Evolutionary conservation across 2,329 filamentous ascomycete species (phyloP).

Genomic region (Ilyonectria destructans): DNA sequence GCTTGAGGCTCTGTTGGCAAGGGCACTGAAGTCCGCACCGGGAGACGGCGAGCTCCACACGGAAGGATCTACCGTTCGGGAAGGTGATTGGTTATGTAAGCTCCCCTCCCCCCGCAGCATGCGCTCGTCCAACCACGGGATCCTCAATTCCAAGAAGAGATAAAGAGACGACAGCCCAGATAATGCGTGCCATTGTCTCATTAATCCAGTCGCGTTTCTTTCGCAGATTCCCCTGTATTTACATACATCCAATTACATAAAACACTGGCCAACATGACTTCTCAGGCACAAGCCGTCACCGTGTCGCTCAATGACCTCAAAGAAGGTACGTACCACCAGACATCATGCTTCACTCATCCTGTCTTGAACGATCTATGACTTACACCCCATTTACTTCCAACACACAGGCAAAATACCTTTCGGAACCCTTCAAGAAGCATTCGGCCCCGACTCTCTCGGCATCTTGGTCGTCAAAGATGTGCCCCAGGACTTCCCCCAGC

Average conservation of each 20-base stretch:
- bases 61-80: slow-evolving; percentile 25
- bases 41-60: slow-evolving; percentile 55
- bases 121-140: slow-evolving; percentile 15
- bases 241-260: background rate
- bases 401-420: slow-evolving; percentile 76
- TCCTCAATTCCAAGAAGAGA: slow-evolving; percentile 14
- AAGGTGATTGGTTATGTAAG: slow-evolving; percentile 49
- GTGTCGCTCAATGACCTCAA: slow-evolving; percentile 75
- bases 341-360: slow-evolving; percentile 16
- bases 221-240: background rate
- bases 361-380: slow-evolving; percentile 31
- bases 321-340: slow-evolving; percentile 62
- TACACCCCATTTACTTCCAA: slow-evolving; percentile 11
- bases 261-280: slow-evolving; percentile 56
- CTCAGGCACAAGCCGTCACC: slow-evolving; percentile 70
- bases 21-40: slow-evolving; percentile 28
- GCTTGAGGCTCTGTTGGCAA: slow-evolving; percentile 14
- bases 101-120: slow-evolving; percentile 37
- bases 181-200: background rate
- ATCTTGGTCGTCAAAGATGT: slow-evolving; percentile 95
- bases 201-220: background rate
- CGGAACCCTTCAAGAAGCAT: slow-evolving; percentile 81
- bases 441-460: slow-evolving; percentile 91
- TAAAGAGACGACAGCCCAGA: slow-evolving; percentile 13
- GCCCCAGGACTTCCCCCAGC: slow-evolving; percentile 77